These are phyloP conservation scores for Diutina rugosa DNA, from an alignment of 1,139 yeast genomes.

Conservation along the genomic window DNA sequence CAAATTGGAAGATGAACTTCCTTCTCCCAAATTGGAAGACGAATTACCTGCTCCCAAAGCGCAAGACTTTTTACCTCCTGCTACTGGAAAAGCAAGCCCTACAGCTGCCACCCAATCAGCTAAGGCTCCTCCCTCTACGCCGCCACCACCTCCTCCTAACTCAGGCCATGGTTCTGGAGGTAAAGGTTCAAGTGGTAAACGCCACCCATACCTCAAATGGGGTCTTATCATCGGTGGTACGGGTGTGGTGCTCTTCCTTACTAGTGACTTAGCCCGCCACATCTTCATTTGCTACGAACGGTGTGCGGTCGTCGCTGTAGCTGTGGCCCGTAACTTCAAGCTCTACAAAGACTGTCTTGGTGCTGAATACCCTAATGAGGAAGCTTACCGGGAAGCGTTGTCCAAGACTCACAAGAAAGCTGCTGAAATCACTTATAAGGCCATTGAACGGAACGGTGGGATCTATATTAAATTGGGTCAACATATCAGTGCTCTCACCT, in stretches of 20 bases:
- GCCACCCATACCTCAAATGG: slow-evolving; percentile 11
- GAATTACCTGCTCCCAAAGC: background rate
- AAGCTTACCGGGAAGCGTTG: slow-evolving; percentile 42
- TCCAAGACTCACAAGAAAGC: slow-evolving; percentile 52
- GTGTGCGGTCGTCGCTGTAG: slow-evolving; percentile 49
- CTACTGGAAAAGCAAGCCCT: background rate
- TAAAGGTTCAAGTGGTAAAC: background rate
- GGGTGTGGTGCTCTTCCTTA: slow-evolving; percentile 17
- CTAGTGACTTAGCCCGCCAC: slow-evolving; percentile 23
- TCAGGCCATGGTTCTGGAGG: background rate
- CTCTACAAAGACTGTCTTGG: slow-evolving; percentile 49
- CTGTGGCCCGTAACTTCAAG: slow-evolving; percentile 50
- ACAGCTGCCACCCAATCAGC: background rate
- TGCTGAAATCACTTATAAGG: slow-evolving; percentile 66
- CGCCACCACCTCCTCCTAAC: background rate
- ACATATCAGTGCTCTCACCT: slow-evolving; percentile 85
- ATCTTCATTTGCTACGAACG: slow-evolving; percentile 34
- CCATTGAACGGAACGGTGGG: slow-evolving; percentile 82
- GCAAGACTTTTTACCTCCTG: background rate
- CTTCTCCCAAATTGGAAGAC: background rate
- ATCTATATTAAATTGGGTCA: slow-evolving; percentile 90
- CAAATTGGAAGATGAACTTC: background rate
- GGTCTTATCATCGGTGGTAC: slow-evolving; percentile 18
- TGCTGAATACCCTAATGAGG: slow-evolving; percentile 28
- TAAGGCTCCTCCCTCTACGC: background rate